Evolutionary conservation across 768 basidiomycete genomes (phyloP), one percentile per base, ranked within the genome.

Genomic region (Fibroporia radiculosa): DNA sequence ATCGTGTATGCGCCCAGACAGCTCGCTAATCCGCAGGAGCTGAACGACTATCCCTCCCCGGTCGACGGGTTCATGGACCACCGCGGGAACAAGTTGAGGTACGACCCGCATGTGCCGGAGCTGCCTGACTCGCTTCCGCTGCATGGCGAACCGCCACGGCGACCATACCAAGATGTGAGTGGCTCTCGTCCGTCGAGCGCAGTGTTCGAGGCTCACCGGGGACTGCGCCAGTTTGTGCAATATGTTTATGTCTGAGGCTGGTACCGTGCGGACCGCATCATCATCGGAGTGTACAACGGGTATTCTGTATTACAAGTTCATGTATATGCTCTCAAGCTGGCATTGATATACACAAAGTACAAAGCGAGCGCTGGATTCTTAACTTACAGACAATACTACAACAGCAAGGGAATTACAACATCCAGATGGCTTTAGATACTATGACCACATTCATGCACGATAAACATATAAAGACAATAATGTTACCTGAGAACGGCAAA

Each of bases 1-100:
- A 67, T 85, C 50, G 83, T 88, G 24, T 85, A 80, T 45, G 83
- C 81, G 6, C 85, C 85, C 1, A 61, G 58, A 0, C 61, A 68
- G 6, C 59, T 62, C 36, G 69, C 72, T n/a, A 79, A 78, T 52
- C 85, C 85, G 1, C 49, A 56, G 0, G 85, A 88, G 7, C 67
- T 88, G 20, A 62, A 64, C 32, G 62, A 70, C 1, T 85, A 87
- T 51, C 85, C 84, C 1, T 56, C 62, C 1, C 71, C 73, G 49
- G 62, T 62, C 12, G 71, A 71, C 13, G 79, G 77, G 5, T 88
- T 78, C 53, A 62, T 60, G 59, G 72, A 86, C 56, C 72, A 82
- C 45, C 52, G 63, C 44, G 77, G 78, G 3, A 44, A 56, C 7
- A 65, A 69, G 27, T 56, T 69, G 2, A 46, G 57, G 26, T 80